phyloP scores from a whole-genome alignment of 257 asterid species.

The Solanum piurae region DNA sequence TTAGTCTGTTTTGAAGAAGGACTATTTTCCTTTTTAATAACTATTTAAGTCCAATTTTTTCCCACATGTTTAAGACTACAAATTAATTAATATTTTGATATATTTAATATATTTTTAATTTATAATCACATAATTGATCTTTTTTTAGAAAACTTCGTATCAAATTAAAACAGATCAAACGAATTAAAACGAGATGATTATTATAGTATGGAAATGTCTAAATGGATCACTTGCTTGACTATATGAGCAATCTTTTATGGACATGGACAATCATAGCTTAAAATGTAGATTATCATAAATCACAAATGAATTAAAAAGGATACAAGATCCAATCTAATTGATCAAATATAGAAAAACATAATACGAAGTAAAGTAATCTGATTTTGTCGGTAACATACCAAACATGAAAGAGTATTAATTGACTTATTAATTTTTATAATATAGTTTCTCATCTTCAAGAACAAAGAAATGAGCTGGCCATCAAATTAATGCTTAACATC shows the following conservation, averaged over 20 bases:
- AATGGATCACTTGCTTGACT: neutral
- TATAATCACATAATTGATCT: no score
- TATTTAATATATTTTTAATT: no score
- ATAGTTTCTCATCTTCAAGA: neutral
- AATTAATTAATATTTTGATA: no score
- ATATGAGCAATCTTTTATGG: neutral
- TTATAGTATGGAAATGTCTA: neutral
- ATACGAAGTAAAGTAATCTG: neutral
- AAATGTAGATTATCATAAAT: neutral
- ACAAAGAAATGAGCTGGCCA: neutral
- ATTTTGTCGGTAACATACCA: neutral
- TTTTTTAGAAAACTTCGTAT: no score
- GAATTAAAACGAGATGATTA: neutral
- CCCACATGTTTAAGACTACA: no score
- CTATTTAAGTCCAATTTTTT: no score
- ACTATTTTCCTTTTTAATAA: no score
- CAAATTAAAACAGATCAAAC: no score
- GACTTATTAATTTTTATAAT: neutral
- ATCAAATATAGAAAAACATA: neutral
- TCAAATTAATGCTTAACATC: neutral
- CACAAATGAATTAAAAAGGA: neutral
- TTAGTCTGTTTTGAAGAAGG: neutral
- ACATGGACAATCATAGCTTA: neutral
- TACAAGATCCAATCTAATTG: neutral
- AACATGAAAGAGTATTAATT: neutral